Percentiles rank a stretch among this genome's conserved stretches.
Conservation (phyloP, 192 early-diverging fungal genomes). For the Obelidium mucronatum region DNA sequence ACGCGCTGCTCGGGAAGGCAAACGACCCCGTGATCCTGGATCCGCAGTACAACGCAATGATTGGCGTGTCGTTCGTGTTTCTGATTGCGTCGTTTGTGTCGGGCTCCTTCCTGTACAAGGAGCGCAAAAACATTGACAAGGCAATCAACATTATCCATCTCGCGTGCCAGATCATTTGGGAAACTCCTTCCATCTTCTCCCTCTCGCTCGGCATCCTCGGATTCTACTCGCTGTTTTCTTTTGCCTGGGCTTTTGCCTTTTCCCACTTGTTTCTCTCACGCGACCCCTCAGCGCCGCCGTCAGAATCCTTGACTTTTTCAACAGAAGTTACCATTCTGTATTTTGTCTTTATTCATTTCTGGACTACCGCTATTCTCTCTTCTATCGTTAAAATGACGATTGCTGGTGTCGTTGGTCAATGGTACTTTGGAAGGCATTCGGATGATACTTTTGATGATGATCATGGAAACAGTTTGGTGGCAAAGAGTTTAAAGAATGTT, state of each 20-base stretch:
- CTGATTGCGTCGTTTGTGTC: conserved; percentile 43
- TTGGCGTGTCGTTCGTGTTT: conserved; percentile 26
- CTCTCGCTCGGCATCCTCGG: conserved; percentile 65
- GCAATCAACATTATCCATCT: conserved; percentile 61
- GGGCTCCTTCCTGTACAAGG: conserved; percentile 25
- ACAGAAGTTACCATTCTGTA: conserved; percentile 39
- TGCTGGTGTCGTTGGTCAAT: conserved; percentile 75
- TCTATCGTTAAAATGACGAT: conserved; percentile 76
- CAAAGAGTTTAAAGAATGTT: conserved; percentile 47
- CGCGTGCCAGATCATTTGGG: conserved; percentile 74
- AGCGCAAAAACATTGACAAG: conserved; percentile 44
- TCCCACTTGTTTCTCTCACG: conserved; percentile 64
- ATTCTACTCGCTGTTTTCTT: conserved; percentile 66
- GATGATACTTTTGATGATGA: conserved; percentile 44
- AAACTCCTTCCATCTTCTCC: conserved; percentile 73
- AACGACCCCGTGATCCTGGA: conserved; percentile 45
- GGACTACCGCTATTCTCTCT: conserved; percentile 74
- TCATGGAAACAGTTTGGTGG: conserved; percentile 41
- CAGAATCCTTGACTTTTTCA: not conserved
- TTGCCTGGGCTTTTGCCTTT: conserved; percentile 73
- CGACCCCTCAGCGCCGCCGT: not conserved
- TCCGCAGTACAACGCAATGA: conserved; percentile 46
- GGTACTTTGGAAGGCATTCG: conserved; percentile 66
- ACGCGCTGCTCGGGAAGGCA: conserved; percentile 43
- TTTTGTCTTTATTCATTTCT: conserved; percentile 77